phyloP scores from a whole-genome alignment of 345 rosid species.

The Brassica rapa region DNA sequence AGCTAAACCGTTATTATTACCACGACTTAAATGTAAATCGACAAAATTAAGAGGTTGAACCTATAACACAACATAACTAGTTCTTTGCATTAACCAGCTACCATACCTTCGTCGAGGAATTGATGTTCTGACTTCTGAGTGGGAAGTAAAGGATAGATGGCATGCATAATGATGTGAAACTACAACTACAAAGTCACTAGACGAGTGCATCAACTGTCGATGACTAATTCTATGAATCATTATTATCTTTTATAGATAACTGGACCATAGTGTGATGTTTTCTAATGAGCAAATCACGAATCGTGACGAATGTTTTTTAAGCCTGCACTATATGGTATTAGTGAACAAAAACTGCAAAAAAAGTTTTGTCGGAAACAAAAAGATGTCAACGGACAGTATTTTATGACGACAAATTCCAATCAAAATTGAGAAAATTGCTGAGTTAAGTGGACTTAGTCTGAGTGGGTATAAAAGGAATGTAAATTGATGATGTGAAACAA shows the following conservation, averaged over 20 bases:
- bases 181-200: slow-evolving; percentile 27
- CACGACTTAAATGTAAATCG: neutral
- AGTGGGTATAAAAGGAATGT: slow-evolving; percentile 8
- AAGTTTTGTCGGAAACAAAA: neutral
- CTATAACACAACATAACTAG: neutral
- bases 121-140: neutral
- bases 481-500: slow-evolving; percentile 23
- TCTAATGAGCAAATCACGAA: neutral
- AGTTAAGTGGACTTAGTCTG: neutral
- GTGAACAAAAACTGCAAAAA: neutral
- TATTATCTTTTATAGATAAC: neutral
- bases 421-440: neutral
- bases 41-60: neutral
- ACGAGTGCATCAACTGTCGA: slow-evolving; percentile 3
- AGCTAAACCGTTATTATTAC: neutral
- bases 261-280: neutral
- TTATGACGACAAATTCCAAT: slow-evolving; percentile 5
- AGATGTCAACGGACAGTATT: neutral
- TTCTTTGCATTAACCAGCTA: neutral
- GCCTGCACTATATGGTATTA: neutral
- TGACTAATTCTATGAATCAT: neutral
- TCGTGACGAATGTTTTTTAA: neutral
- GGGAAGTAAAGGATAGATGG: slow-evolving; percentile 5
- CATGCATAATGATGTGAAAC: slow-evolving; percentile 27
- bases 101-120: neutral